A percentile compares a stretch with the other conserved stretches of the same genome.
Evolutionary conservation across 2,329 filamentous ascomycete genomes (phyloP).

Genomic region (Domatiomyces globalis): DNA sequence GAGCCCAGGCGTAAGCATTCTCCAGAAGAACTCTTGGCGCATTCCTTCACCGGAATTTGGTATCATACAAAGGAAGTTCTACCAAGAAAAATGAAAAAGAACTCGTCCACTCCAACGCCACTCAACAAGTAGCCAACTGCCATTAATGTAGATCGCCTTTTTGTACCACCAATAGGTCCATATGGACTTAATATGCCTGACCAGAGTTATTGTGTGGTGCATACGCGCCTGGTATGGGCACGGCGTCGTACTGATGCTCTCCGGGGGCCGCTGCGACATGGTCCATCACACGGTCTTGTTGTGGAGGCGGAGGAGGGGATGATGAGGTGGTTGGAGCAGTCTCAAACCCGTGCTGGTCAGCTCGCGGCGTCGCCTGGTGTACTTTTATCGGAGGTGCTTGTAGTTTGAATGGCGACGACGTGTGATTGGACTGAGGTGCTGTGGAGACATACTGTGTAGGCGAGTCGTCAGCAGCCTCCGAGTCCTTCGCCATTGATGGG

Average conservation of each 20-base stretch:
- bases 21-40: background rate
- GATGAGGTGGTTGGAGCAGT: constrained; percentile 31
- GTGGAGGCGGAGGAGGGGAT: constrained; percentile 22
- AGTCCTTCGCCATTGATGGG: constrained; percentile 75
- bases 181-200: constrained; percentile 2
- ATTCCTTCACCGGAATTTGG: background rate
- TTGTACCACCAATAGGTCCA: background rate
- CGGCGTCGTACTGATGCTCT: constrained; percentile 70
- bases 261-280: constrained; percentile 59
- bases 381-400: constrained; percentile 71
- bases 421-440: constrained; percentile 39
- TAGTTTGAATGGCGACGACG: constrained; percentile 58
- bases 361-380: constrained; percentile 61
- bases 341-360: constrained; percentile 49
- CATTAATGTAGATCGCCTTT: background rate
- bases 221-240: constrained; percentile 83
- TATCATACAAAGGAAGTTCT: background rate
- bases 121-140: background rate
- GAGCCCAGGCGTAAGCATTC: background rate
- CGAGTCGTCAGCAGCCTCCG: constrained; percentile 2
- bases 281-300: constrained; percentile 39
- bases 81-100: background rate
- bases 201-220: constrained; percentile 26
- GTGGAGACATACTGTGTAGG: background rate
- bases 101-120: background rate